A percentile compares a stretch with the other conserved stretches of the same genome.
These are phyloP conservation scores for Ophiobolus disseminans DNA, from an alignment of 2,329 filamentous ascomycete species.

Conservation along the genomic window DNA sequence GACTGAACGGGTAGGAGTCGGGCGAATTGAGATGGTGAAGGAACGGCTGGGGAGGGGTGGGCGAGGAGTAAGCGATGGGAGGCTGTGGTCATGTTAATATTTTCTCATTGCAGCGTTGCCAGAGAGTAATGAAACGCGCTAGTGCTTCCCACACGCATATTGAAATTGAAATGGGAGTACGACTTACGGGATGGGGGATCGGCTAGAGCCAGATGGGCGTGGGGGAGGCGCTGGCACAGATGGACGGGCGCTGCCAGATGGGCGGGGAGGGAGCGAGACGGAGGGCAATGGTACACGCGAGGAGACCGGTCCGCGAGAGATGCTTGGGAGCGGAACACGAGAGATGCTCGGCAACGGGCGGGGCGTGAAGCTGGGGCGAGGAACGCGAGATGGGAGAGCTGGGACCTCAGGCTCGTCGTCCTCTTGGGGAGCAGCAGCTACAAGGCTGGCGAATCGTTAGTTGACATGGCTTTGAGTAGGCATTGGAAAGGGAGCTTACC, in stretches of 20 bases:
- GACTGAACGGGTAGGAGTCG: neutral
- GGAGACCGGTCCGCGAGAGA: constrained; percentile 5
- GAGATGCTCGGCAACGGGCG: constrained; percentile 14
- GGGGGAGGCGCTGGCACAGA: neutral
- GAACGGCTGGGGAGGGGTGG: constrained; percentile 11
- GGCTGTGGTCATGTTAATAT: neutral
- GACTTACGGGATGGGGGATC: neutral
- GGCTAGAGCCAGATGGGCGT: constrained; percentile 5
- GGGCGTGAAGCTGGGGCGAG: constrained; percentile 11
- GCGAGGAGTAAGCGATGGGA: constrained; percentile 1
- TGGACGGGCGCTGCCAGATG: constrained; percentile 3
- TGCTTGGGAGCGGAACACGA: constrained; percentile 4
- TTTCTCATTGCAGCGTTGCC: neutral
- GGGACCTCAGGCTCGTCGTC: constrained; percentile 20
- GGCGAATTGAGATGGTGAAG: constrained; percentile 16
- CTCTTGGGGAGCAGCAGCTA: constrained; percentile 22
- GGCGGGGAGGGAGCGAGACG: neutral
- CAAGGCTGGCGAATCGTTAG: constrained; percentile 23
- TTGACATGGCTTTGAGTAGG: neutral
- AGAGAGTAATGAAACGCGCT: neutral
- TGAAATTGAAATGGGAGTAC: neutral
- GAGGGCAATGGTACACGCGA: neutral
- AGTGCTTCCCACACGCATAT: neutral
- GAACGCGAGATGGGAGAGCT: constrained; percentile 14
- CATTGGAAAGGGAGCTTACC: constrained; percentile 14